These are phyloP conservation scores for Gossypium gossypioides DNA, from an alignment of 441 rosid species.

Conservation along the genomic window DNA sequence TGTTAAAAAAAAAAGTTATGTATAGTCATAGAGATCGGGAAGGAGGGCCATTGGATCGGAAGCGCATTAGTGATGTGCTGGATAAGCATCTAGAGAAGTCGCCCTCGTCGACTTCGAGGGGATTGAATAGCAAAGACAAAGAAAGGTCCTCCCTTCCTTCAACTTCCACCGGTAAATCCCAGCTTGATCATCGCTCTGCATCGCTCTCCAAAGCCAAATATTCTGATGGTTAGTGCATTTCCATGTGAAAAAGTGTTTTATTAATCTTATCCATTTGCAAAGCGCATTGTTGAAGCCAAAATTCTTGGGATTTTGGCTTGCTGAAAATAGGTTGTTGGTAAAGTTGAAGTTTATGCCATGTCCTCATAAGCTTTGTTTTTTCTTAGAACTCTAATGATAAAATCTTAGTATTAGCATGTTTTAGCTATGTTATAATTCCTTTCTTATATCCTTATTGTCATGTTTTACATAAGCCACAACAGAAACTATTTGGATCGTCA, in stretches of 20 bases:
- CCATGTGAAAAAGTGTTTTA: background rate
- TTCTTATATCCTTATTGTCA: background rate
- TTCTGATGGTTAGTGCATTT: conserved; percentile 36
- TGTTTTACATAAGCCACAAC: background rate
- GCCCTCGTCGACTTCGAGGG: conserved; percentile 71
- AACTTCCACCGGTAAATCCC: conserved; percentile 59
- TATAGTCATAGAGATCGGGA: conserved; percentile 47
- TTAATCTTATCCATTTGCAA: background rate
- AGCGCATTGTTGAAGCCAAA: conserved; percentile 3
- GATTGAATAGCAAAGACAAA: conserved; percentile 38
- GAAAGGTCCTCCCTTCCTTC: conserved; percentile 52
- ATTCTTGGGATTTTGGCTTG: background rate
- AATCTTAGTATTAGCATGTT: background rate
- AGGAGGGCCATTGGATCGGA: conserved; percentile 50
- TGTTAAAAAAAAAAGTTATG: conserved; percentile 27
- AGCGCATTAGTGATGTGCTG: conserved; percentile 68
- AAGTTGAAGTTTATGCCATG: background rate
- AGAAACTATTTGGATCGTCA: background rate
- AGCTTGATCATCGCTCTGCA: conserved; percentile 44
- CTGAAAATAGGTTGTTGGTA: background rate
- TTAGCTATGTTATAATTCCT: background rate
- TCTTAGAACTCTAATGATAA: background rate
- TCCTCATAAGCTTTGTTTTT: background rate
- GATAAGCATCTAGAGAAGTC: conserved; percentile 82
- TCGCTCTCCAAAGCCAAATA: conserved; percentile 44